phyloP scores from a whole-genome alignment of 148 eudicot species.

The Fagopyrum esculentum region DNA sequence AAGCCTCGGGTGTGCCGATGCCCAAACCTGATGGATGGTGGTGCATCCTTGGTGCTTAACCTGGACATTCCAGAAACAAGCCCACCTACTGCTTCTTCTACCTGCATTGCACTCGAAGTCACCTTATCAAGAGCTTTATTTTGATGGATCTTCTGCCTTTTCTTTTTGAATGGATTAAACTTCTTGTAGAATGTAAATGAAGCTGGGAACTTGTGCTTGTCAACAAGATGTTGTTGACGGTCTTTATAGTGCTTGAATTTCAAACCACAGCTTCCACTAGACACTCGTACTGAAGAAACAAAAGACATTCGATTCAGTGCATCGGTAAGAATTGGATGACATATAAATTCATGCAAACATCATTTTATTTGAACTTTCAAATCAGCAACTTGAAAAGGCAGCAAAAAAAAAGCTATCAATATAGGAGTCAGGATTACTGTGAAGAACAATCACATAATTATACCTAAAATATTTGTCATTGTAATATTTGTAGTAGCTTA shows the following conservation, averaged over 20 bases:
- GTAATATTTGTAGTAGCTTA: too few relatives aligned
- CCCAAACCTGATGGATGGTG: slow-evolving; percentile 84
- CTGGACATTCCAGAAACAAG: slow-evolving; percentile 77
- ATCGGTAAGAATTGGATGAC: not conserved
- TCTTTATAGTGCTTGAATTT: slow-evolving; percentile 82
- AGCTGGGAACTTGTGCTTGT: slow-evolving; percentile 82
- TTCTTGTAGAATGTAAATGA: slow-evolving; percentile 86
- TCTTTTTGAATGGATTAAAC: slow-evolving; percentile 65
- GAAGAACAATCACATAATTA: not conserved
- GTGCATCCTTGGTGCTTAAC: slow-evolving; percentile 57
- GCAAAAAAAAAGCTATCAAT: not conserved
- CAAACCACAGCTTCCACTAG: slow-evolving; percentile 82
- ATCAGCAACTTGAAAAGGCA: not conserved
- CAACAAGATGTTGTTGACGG: slow-evolving; percentile 84
- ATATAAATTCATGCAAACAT: not conserved
- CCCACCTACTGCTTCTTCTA: slow-evolving; percentile 59
- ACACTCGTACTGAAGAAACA: slow-evolving; percentile 69
- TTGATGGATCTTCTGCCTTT: slow-evolving; percentile 52
- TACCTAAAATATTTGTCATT: not conserved
- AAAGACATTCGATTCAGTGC: not conserved
- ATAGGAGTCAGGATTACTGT: not conserved
- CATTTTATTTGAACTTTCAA: not conserved
- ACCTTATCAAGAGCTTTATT: slow-evolving; percentile 33
- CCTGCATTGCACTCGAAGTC: slow-evolving; percentile 56
- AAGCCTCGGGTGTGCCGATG: slow-evolving; percentile 64